These are phyloP conservation scores for Colletotrichum sp. DNA, from an alignment of 2,329 filamentous ascomycete genomes.

Conservation along the genomic window DNA sequence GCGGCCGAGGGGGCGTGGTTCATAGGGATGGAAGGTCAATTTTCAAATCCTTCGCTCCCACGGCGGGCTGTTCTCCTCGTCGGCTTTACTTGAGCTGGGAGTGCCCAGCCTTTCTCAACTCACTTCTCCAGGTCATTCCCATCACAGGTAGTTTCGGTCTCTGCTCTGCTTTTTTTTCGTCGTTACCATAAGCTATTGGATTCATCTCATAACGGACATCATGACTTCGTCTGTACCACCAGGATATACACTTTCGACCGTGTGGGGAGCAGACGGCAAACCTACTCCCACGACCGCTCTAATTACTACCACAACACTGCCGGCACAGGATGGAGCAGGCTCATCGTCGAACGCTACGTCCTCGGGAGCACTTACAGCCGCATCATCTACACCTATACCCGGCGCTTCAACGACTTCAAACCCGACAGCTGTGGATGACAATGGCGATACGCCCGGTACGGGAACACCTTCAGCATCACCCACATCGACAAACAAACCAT, in stretches of 20 bases:
- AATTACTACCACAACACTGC: not conserved
- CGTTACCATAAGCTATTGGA: not conserved
- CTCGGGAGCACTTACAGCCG: not conserved
- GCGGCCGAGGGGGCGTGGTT: not conserved
- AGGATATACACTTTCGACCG: not conserved
- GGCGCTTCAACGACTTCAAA: not conserved
- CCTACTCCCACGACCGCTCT: not conserved
- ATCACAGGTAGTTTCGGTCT: not conserved
- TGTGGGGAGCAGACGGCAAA: accelerated
- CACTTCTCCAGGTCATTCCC: not conserved
- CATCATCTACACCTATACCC: accelerated
- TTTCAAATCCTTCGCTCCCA: not conserved
- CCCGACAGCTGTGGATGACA: not conserved
- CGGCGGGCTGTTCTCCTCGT: accelerated
- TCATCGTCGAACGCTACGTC: not conserved
- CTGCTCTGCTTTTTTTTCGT: not conserved
- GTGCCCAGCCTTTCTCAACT: not conserved
- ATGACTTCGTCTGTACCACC: accelerated
- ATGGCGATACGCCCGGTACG: not conserved
- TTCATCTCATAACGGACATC: accelerated
- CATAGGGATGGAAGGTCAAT: not conserved
- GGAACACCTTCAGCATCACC: not conserved
- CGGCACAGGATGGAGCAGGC: not conserved
- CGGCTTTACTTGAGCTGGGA: not conserved
- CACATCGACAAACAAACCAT: not conserved